These are phyloP conservation scores for Morella rubra DNA, from an alignment of 306 rosid species.

Conservation along the genomic window DNA sequence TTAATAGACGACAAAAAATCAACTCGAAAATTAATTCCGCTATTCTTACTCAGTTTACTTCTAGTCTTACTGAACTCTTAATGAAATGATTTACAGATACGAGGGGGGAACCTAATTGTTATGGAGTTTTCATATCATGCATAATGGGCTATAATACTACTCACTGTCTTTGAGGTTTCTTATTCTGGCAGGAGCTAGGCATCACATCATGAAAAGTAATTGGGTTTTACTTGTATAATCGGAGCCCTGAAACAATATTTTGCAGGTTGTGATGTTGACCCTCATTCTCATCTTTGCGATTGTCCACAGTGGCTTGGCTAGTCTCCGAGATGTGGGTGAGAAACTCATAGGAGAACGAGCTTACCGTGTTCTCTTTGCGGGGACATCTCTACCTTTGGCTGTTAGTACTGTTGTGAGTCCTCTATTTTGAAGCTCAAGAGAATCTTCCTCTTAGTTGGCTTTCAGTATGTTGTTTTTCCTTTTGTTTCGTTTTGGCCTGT, in stretches of 20 bases:
- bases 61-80: background rate
- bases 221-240: constrained; percentile 18
- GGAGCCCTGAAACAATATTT: constrained; percentile 30
- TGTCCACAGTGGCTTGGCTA: constrained; percentile 92
- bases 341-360: constrained; percentile 85
- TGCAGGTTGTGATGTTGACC: constrained; percentile 83
- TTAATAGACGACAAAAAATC: background rate
- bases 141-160: background rate
- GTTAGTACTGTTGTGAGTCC: constrained; percentile 79
- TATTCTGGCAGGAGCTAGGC: background rate
- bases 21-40: background rate
- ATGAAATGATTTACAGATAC: background rate
- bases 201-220: background rate
- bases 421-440: constrained; percentile 11
- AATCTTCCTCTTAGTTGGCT: constrained; percentile 4
- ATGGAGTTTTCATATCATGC: constrained; percentile 3
- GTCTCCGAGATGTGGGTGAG: constrained; percentile 79
- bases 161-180: background rate
- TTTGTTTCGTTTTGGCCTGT: constrained; percentile 27
- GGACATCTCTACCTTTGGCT: constrained; percentile 83
- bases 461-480: background rate
- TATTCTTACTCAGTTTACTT: background rate
- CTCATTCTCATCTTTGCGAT: constrained; percentile 66
- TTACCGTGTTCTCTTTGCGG: constrained; percentile 93
- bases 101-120: background rate